phyloP scores from a whole-genome alignment of 106 monocot species.

The Dioscorea zingiberensis region DNA sequence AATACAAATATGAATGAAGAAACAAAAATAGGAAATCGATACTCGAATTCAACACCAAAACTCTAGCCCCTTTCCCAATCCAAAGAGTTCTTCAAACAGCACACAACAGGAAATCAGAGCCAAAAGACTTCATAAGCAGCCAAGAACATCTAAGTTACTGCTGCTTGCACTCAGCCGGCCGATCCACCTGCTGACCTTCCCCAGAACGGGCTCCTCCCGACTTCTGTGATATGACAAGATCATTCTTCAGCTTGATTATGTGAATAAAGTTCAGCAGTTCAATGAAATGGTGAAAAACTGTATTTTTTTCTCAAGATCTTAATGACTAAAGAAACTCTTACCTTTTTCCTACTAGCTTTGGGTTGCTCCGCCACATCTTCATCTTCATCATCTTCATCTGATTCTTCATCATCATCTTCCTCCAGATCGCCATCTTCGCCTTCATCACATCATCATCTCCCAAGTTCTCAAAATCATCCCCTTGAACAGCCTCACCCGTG shows the following conservation, averaged over 20 bases:
- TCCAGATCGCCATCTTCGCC: constrained; percentile 12
- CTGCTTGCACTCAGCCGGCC: constrained; percentile 47
- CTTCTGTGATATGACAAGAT: constrained; percentile 17
- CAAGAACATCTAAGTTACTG: constrained; percentile 6
- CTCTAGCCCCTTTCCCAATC: too few species aligned
- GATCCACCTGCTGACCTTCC: constrained; percentile 30
- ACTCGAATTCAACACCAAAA: too few species aligned
- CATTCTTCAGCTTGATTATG: background rate
- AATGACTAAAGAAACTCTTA: background rate
- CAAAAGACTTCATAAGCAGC: too few species aligned
- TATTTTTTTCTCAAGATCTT: background rate
- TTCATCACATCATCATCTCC: constrained; percentile 2
- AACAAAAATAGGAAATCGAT: too few species aligned
- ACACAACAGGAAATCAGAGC: too few species aligned
- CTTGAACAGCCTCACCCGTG: constrained; percentile 14
- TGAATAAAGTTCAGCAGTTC: background rate
- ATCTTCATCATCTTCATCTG: constrained; percentile 6
- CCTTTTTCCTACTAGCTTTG: constrained; percentile 11
- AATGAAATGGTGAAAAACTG: background rate
- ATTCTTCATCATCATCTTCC: constrained; percentile 13
- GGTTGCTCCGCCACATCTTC: constrained; percentile 14
- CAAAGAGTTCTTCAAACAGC: too few species aligned
- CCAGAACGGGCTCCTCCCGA: constrained; percentile 12
- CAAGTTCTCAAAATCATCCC: constrained; percentile 1
- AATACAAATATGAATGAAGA: too few species aligned